phyloP scores from a whole-genome alignment of 2,329 filamentous ascomycete species.

The Colletotrichum lindemuthianum region DNA sequence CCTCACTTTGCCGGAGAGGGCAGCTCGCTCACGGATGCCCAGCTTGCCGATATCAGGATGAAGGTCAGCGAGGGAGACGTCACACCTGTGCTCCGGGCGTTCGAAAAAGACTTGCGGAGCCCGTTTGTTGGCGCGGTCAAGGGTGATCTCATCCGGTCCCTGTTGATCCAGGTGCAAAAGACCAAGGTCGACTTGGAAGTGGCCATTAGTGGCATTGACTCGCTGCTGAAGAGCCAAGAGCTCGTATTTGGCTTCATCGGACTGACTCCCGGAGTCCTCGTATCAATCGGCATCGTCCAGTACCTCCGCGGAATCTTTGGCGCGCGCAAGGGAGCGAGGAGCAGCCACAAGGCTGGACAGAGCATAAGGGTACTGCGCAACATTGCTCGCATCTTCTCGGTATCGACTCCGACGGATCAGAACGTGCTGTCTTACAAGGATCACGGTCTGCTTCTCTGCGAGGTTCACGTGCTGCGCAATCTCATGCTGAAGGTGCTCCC shows the following conservation, averaged over 20 bases:
- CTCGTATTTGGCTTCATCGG: slow-evolving; percentile 98
- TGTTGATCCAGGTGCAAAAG: slow-evolving; percentile 97
- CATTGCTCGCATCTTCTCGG: slow-evolving; percentile 82
- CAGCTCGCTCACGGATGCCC: slow-evolving; percentile 68
- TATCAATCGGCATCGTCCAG: slow-evolving; percentile 77
- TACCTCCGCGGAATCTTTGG: slow-evolving; percentile 79
- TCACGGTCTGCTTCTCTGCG: slow-evolving; percentile 88
- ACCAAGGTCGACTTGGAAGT: slow-evolving; percentile 98
- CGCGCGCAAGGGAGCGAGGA: slow-evolving; percentile 73
- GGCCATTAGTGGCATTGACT: slow-evolving; percentile 94
- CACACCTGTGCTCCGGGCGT: slow-evolving; percentile 89
- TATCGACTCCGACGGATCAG: slow-evolving; percentile 75
- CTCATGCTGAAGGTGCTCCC: slow-evolving; percentile 76
- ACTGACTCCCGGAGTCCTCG: slow-evolving; percentile 90
- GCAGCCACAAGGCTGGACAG: slow-evolving; percentile 72
- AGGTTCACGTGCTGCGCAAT: slow-evolving; percentile 84
- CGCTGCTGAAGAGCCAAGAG: slow-evolving; percentile 93
- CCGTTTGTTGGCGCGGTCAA: slow-evolving; percentile 85
- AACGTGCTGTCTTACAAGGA: slow-evolving; percentile 89
- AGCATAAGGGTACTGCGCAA: slow-evolving; percentile 84
- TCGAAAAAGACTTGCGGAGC: slow-evolving; percentile 85
- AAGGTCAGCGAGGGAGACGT: slow-evolving; percentile 93
- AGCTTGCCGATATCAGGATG: slow-evolving; percentile 78
- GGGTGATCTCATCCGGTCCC: slow-evolving; percentile 87
- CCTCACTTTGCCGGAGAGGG: slow-evolving; percentile 66